Evolutionary conservation across 306 rosid genomes (phyloP).

Genomic region (Sicyos edulis): DNA sequence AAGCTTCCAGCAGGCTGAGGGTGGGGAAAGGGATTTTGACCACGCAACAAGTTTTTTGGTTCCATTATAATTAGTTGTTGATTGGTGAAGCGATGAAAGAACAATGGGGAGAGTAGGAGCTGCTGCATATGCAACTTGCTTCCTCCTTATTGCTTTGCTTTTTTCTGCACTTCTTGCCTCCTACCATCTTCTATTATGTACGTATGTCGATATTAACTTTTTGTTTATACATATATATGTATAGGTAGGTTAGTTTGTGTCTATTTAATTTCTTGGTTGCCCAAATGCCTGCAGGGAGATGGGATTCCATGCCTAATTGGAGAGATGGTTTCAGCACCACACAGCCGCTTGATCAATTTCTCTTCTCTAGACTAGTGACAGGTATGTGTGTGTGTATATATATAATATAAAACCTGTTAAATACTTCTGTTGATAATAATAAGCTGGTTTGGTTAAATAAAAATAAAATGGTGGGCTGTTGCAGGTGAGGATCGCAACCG

Average conservation of each 20-base stretch:
- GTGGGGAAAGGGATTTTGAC: background rate
- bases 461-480: too few species aligned
- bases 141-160: slow-evolving; percentile 20
- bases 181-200: slow-evolving; percentile 2
- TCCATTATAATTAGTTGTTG: background rate
- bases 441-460: too few species aligned
- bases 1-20: background rate
- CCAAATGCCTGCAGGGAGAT: slow-evolving; percentile 23
- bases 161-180: slow-evolving; percentile 17
- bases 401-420: too few species aligned
- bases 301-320: background rate
- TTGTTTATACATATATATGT: too few species aligned
- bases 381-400: too few species aligned
- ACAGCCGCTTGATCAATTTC: slow-evolving; percentile 18
- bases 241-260: background rate
- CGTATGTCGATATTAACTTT: background rate
- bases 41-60: background rate
- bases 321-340: slow-evolving; percentile 4
- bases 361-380: slow-evolving; percentile 29
- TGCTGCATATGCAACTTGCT: slow-evolving; percentile 16
- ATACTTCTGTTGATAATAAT: too few species aligned
- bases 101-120: slow-evolving; percentile 18
- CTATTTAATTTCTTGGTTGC: background rate
- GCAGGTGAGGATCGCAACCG: slow-evolving; percentile 27
- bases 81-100: background rate